Percentiles rank a stretch among this genome's conserved stretches.
phyloP scores from a whole-genome alignment of 2,329 filamentous ascomycete genomes.

The Hymenoscyphus fructigenus region DNA sequence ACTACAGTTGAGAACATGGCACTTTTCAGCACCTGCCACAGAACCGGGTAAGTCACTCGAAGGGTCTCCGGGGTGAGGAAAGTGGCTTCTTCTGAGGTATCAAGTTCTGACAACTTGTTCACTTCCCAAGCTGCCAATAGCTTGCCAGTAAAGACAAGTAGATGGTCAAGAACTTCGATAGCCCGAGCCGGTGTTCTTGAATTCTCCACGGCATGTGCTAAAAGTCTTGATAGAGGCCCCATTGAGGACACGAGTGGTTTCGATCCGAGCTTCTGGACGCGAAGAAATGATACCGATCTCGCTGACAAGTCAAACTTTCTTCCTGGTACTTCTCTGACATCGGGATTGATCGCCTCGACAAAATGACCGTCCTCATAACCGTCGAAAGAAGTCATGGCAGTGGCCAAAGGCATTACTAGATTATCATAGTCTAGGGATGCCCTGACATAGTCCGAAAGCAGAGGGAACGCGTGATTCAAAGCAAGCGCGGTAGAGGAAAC shows the following conservation, averaged over 20 bases:
- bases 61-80: conserved; percentile 58
- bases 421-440: conserved; percentile 56
- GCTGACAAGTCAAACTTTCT: conserved; percentile 60
- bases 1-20: conserved; percentile 65
- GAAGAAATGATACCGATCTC: conserved; percentile 55
- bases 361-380: conserved; percentile 66
- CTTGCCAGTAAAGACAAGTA: conserved; percentile 45
- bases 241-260: conserved; percentile 60
- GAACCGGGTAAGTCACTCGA: conserved; percentile 55
- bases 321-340: conserved; percentile 50
- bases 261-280: conserved; percentile 54
- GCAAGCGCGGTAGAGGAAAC: conserved; percentile 55
- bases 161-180: conserved; percentile 48
- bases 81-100: conserved; percentile 57
- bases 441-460: conserved; percentile 53
- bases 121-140: conserved; percentile 65
- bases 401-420: conserved; percentile 57
- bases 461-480: conserved; percentile 62
- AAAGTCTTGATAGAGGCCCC: conserved; percentile 61
- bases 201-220: conserved; percentile 61
- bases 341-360: conserved; percentile 59
- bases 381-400: conserved; percentile 57
- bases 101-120: conserved; percentile 66
- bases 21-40: conserved; percentile 66
- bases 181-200: conserved; percentile 46